Evolutionary conservation across 2,329 filamentous ascomycete species (phyloP), one percentile per base, ranked within the genome.

Genomic region (Penicillium sp.): DNA sequence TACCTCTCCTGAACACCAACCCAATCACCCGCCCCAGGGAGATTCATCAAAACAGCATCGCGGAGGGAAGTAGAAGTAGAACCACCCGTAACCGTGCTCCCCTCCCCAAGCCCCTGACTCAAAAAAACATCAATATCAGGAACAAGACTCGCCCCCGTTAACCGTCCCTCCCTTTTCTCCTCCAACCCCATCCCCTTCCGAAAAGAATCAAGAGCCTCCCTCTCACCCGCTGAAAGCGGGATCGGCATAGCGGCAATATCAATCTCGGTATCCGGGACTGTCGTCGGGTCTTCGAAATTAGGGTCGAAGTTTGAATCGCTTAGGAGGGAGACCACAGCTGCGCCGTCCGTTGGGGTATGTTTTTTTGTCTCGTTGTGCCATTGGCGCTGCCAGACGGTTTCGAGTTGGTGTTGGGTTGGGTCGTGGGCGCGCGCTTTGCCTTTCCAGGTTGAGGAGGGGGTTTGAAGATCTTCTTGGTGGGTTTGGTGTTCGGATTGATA

Each of bases 251-350:
- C 49, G 1, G 50, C 40, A 0, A 53, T 25, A 11, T 62, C 60
- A 16, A 63, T 50, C 25, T 71, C 65, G 19, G 56, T 60, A n/a
- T 61, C 61, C 0, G 45, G 28, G 1, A 50, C 33, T 1, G 28
- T 54, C 7, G 12, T 17, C 6, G 41, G 55, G 14, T 58, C 56
- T 12, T 56, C 57, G 33, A 57, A 57, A 25, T 50, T 55, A 4
- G 60, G 58, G 16, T 71, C 67, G 49, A 75, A 75, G 28, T 63
- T 64, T 17, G 62, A 35, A 36, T 70, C 61, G 2, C 67, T 57
- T 10, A 80, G 70, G 26, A 80, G 65, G n/a, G 65, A 63, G 10
- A 76, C 50, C 5, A 80, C 76, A 4, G 69, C 77, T 35, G 67
- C 78, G 60, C 80, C 78, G 60, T 80, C 78, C 14, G 70, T 17